These are phyloP conservation scores for Oryza punctata DNA, from an alignment of 176 grass and related monocot species.

Conservation along the genomic window DNA sequence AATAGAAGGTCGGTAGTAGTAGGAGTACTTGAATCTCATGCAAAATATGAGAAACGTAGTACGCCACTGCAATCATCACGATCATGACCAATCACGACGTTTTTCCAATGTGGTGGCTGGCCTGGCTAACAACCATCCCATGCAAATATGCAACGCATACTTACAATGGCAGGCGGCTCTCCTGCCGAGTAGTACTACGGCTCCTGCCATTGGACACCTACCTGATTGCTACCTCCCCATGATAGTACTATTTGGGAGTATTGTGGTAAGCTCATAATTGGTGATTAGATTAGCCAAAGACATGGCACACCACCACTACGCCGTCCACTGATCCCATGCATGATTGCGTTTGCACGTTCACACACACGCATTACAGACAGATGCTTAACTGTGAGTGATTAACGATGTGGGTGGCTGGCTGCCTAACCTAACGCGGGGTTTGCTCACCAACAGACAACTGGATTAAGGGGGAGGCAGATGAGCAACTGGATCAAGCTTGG, in stretches of 20 bases:
- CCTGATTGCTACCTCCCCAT: not conserved
- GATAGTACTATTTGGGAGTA: not conserved
- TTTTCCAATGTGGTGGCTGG: not conserved
- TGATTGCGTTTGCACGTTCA: slow-evolving; percentile 25
- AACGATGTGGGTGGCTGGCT: slow-evolving; percentile 9
- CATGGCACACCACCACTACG: slow-evolving; percentile 24
- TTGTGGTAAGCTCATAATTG: not conserved
- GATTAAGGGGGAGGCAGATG: slow-evolving; percentile 27
- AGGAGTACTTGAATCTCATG: not conserved
- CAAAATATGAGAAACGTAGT: not conserved
- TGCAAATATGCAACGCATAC: not conserved
- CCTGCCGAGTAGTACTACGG: not conserved
- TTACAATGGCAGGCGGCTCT: not conserved
- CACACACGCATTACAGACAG: not conserved
- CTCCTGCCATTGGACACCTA: not conserved
- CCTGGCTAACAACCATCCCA: not conserved
- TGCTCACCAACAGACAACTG: slow-evolving; percentile 45
- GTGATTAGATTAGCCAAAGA: not conserved
- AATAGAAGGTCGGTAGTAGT: not conserved
- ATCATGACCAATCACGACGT: not conserved
- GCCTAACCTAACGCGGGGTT: slow-evolving; percentile 45
- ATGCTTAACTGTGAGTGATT: not conserved
- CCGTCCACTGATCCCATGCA: not conserved
- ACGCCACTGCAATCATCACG: not conserved
- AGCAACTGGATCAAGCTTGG: slow-evolving; percentile 30